These are phyloP conservation scores for Nitzschia palea DNA, from an alignment of 108 stramenopile genomes.

Conservation along the genomic window DNA sequence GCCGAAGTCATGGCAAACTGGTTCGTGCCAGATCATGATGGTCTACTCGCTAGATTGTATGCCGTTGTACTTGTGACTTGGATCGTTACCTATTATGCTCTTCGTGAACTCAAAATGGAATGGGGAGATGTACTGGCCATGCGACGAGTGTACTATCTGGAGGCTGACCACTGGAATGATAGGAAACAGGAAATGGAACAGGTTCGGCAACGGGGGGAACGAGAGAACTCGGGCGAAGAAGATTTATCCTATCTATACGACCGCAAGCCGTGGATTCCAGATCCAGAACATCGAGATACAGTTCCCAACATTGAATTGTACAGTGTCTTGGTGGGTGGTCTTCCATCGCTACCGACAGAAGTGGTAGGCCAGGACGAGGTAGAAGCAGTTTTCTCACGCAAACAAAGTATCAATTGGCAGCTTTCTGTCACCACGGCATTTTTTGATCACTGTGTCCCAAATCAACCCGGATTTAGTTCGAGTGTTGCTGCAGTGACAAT, in stretches of 20 bases:
- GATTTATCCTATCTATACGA: conserved; percentile 24
- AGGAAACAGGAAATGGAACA: conserved; percentile 60
- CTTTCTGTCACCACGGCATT: conserved; percentile 73
- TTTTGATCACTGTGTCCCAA: conserved; percentile 87
- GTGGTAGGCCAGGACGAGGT: conserved; percentile 42
- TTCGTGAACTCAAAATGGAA: conserved; percentile 50
- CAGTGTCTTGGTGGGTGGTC: conserved; percentile 76
- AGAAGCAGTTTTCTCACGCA: conserved; percentile 22
- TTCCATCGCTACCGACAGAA: conserved; percentile 67
- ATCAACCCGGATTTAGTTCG: conserved; percentile 81
- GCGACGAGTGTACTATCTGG: conserved; percentile 83
- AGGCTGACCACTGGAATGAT: conserved; percentile 72
- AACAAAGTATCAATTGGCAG: conserved; percentile 79
- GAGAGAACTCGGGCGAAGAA: conserved; percentile 18
- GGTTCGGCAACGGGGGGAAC: conserved; percentile 38
- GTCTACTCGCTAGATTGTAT: conserved; percentile 53
- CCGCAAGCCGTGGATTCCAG: conserved; percentile 78
- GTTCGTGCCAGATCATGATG: conserved; percentile 31
- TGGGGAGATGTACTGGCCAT: conserved; percentile 75
- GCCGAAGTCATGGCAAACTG: conserved; percentile 15
- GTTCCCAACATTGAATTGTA: conserved; percentile 82
- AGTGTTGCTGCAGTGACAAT: conserved; percentile 88
- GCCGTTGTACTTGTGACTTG: conserved; percentile 54
- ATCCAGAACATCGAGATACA: conserved; percentile 83
- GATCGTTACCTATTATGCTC: conserved; percentile 56